Conservation (phyloP, 2,329 filamentous ascomycete genomes). For the Fusarium sp. region DNA sequence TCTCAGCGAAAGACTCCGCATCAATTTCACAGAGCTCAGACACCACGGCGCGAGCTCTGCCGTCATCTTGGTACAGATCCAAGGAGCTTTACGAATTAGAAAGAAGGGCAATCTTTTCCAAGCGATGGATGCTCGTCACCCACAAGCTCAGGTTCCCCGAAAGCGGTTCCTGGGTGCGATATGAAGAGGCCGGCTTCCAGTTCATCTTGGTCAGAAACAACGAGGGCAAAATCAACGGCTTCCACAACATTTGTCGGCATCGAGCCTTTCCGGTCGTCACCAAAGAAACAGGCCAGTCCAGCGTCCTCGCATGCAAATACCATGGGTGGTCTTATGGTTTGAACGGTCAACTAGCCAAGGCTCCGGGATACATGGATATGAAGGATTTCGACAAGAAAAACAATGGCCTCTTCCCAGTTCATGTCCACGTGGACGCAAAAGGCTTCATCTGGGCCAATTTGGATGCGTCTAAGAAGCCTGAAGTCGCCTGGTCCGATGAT, state of each 20-base stretch:
- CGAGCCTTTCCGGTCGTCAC: slow-evolving; percentile 71
- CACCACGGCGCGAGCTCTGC: slow-evolving; percentile 56
- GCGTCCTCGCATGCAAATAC: slow-evolving; percentile 71
- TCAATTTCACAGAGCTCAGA: neutral
- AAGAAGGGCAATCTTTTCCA: slow-evolving; percentile 69
- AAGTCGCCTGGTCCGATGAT: slow-evolving; percentile 65
- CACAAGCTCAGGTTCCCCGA: slow-evolving; percentile 65
- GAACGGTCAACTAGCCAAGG: slow-evolving; percentile 70
- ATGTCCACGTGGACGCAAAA: slow-evolving; percentile 66
- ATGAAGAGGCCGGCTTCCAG: slow-evolving; percentile 67
- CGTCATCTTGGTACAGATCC: slow-evolving; percentile 66
- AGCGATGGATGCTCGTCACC: slow-evolving; percentile 70
- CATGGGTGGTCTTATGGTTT: slow-evolving; percentile 75
- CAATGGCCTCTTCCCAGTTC: slow-evolving; percentile 69
- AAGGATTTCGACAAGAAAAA: slow-evolving; percentile 68
- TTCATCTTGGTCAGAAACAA: slow-evolving; percentile 68
- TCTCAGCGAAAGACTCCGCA: slow-evolving; percentile 9
- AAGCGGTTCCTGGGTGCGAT: slow-evolving; percentile 69
- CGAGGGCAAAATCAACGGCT: slow-evolving; percentile 67
- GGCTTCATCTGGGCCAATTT: slow-evolving; percentile 74
- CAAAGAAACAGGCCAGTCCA: slow-evolving; percentile 64
- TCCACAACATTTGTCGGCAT: slow-evolving; percentile 75
- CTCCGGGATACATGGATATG: slow-evolving; percentile 70
- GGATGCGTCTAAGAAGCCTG: slow-evolving; percentile 60
- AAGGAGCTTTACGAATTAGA: slow-evolving; percentile 69